Evolutionary conservation across 2,329 filamentous ascomycete genomes (phyloP).

Genomic region (Hypoxylon sp.): DNA sequence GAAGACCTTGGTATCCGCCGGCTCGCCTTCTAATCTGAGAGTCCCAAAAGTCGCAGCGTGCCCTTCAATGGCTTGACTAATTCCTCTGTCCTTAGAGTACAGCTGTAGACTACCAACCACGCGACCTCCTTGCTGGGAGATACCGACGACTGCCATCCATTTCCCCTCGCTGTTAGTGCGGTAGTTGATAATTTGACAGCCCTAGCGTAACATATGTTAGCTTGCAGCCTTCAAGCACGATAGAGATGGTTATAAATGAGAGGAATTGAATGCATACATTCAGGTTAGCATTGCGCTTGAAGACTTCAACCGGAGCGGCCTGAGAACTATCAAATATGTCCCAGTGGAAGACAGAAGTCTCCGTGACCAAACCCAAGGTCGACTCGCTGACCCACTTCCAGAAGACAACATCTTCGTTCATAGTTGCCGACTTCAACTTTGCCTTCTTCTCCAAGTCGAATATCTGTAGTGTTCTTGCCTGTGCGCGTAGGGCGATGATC

Average conservation of each 20-base stretch:
- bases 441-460: slow-evolving; percentile 94
- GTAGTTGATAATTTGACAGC: slow-evolving; percentile 99
- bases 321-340: slow-evolving; percentile 91
- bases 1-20: slow-evolving; percentile 93
- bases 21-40: slow-evolving; percentile 86
- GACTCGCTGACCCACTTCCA: slow-evolving; percentile 99
- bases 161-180: slow-evolving; percentile 94
- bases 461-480: slow-evolving; percentile 94
- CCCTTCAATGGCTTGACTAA: slow-evolving; percentile 97
- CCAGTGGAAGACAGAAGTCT: slow-evolving; percentile 95
- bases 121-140: slow-evolving; percentile 91
- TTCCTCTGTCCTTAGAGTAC: slow-evolving; percentile 94
- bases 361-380: slow-evolving; percentile 89
- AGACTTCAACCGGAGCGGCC: slow-evolving; percentile 85
- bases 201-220: slow-evolving; percentile 62
- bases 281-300: slow-evolving; percentile 93
- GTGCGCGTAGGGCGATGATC: slow-evolving; percentile 96
- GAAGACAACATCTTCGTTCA: slow-evolving; percentile 97
- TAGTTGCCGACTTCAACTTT: slow-evolving; percentile 96
- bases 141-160: slow-evolving; percentile 98
- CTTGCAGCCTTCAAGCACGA: slow-evolving; percentile 4
- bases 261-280: slow-evolving; percentile 68
- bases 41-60: slow-evolving; percentile 96
- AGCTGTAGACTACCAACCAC: slow-evolving; percentile 97
- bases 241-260: not conserved